Conservation (phyloP, 2,329 filamentous ascomycete genomes). For the Pyrenophora teres region DNA sequence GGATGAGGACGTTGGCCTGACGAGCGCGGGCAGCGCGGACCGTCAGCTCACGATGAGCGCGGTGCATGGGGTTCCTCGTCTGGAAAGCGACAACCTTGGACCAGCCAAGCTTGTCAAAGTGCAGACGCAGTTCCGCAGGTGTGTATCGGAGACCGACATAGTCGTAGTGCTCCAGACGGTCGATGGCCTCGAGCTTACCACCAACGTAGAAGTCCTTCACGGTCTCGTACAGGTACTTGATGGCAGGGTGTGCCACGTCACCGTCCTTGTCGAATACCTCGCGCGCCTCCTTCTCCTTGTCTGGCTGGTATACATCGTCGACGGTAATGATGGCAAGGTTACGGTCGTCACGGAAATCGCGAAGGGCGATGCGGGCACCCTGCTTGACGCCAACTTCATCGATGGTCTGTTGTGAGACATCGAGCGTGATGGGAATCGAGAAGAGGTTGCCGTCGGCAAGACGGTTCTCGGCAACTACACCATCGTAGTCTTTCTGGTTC, state of each 20-base stretch:
- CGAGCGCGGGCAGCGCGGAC: constrained; percentile 94
- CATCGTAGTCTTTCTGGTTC: constrained; percentile 95
- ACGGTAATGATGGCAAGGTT: constrained; percentile 95
- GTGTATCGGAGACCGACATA: constrained; percentile 96
- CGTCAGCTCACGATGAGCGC: constrained; percentile 95
- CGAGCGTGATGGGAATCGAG: constrained; percentile 95
- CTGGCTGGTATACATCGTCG: constrained; percentile 91
- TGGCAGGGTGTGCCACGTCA: constrained; percentile 86
- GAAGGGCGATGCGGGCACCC: constrained; percentile 81
- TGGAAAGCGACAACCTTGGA: constrained; percentile 97
- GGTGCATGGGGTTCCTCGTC: constrained; percentile 97
- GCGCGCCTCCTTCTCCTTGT: constrained; percentile 94
- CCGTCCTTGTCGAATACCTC: constrained; percentile 94
- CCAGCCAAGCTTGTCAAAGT: constrained; percentile 99
- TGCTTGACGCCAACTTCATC: constrained; percentile 75
- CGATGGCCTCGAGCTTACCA: constrained; percentile 93
- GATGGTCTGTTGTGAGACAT: constrained; percentile 76
- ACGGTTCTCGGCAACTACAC: constrained; percentile 86
- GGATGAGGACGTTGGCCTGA: constrained; percentile 98
- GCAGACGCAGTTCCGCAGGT: constrained; percentile 87
- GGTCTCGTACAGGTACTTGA: constrained; percentile 83
- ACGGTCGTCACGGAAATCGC: constrained; percentile 94
- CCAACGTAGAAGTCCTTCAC: constrained; percentile 90
- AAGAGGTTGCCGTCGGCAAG: constrained; percentile 89
- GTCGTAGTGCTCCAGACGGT: constrained; percentile 97